Conservation (phyloP, 805 yeast genomes). For the Kodamaea kaohsiungensis region DNA sequence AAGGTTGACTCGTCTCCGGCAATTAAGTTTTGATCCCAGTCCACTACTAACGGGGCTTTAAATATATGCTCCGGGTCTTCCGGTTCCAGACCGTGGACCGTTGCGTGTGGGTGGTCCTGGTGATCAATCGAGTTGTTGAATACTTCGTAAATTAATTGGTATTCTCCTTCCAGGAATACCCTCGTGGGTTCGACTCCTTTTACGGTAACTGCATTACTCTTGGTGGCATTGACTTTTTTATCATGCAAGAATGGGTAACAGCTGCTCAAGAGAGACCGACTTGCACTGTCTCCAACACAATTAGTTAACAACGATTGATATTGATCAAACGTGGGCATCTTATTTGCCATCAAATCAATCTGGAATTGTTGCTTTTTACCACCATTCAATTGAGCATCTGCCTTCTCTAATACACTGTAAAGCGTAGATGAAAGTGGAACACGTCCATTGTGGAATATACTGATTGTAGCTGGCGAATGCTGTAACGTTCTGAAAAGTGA, state of each 20-base stretch:
- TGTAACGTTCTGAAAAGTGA: conserved; percentile 45
- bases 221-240: conserved; percentile 13
- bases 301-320: conserved; percentile 29
- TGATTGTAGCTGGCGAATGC: conserved; percentile 40
- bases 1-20: conserved; percentile 40
- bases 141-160: conserved; percentile 39
- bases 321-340: conserved; percentile 46
- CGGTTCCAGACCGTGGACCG: conserved; percentile 24
- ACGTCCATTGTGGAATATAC: conserved; percentile 41
- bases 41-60: conserved; percentile 43
- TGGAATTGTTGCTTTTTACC: conserved; percentile 31
- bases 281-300: conserved; percentile 25
- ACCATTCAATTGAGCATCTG: conserved; percentile 30
- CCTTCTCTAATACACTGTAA: conserved; percentile 31
- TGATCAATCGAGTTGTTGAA: conserved; percentile 22
- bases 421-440: conserved; percentile 34
- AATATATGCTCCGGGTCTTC: conserved; percentile 36
- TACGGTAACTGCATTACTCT: conserved; percentile 22
- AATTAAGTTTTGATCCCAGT: conserved; percentile 46
- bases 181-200: conserved; percentile 24
- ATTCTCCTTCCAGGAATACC: conserved; percentile 39
- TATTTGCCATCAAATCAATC: conserved; percentile 38
- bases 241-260: conserved; percentile 42
- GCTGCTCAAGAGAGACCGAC: conserved; percentile 26
- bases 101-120: conserved; percentile 18